Evolutionary conservation across 2,329 filamentous ascomycete species (phyloP).

Genomic region (Hypomyces rosellus): DNA sequence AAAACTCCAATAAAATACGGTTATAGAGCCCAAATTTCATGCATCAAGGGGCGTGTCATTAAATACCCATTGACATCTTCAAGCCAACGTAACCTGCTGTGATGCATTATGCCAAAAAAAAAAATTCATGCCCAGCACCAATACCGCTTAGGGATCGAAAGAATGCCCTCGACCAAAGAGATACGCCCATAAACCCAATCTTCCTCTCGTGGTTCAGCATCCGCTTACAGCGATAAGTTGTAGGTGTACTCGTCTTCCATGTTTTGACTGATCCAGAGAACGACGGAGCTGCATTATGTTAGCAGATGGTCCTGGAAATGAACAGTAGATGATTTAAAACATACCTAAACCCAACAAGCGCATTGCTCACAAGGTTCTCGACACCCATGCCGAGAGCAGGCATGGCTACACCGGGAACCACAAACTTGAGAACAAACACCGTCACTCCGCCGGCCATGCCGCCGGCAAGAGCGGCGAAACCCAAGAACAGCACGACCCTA

Average conservation of each 20-base stretch:
- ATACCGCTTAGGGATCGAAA: background rate
- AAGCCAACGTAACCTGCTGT: background rate
- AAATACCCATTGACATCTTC: background rate
- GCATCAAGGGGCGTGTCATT: background rate
- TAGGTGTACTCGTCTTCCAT: slow-evolving; percentile 69
- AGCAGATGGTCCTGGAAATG: slow-evolving; percentile 8
- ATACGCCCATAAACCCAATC: slow-evolving; percentile 9
- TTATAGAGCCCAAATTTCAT: background rate
- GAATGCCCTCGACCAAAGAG: background rate
- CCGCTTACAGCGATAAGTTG: slow-evolving; percentile 53
- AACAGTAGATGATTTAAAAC: slow-evolving; percentile 16
- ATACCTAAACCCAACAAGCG: slow-evolving; percentile 54
- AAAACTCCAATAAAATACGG: background rate
- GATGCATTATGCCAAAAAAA: background rate
- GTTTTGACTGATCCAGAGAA: slow-evolving; percentile 64
- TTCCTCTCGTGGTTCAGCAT: background rate
- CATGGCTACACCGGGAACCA: slow-evolving; percentile 51
- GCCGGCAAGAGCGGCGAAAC: slow-evolving; percentile 58
- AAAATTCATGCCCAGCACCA: background rate
- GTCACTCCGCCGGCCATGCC: slow-evolving; percentile 65
- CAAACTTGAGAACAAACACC: slow-evolving; percentile 60
- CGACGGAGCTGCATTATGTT: slow-evolving; percentile 44
- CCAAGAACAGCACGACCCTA: slow-evolving; percentile 59
- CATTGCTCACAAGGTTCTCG: slow-evolving; percentile 61
- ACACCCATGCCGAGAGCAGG: slow-evolving; percentile 59